Evolutionary conservation across 1,284 basidiomycete genomes (phyloP), one percentile per base, ranked within the genome.

Genomic region (Austroboletus novae-zelandiae): DNA sequence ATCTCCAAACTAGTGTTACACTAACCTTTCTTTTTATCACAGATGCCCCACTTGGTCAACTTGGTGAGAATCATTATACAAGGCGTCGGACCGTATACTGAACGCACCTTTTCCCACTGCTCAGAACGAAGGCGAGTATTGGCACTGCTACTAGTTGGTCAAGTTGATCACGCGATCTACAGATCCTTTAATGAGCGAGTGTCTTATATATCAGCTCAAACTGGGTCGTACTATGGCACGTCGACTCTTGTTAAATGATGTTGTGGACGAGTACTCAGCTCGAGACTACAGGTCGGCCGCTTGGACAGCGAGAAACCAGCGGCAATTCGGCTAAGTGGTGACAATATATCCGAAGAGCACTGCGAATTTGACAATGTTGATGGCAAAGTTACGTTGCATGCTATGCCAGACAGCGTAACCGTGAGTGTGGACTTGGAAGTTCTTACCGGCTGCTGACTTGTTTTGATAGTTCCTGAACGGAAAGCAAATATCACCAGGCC

Each of bases 1-100:
- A 47, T 18, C 34, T 18, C 27, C 47, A 34, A 48, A 40, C 5
- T 31, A 51, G 42, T 48, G 40, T 54, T 41, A 45, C 32, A 32
- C 48, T 58, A 29, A 57, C 57, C 54, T 8, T 23, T n/a, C n/a
- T 48, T 43, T 50, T 43, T 43, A 49, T 41, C 56, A 48, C 61
- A 91, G 83, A 94, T 93, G 83, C 94, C 95, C 4, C 94, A 96
- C 73, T 74, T 98, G 56, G 94, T 98, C 64, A 98, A 98, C 71
- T 73, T 98, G 77, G 89, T 91, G 67, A 66, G 86, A 77, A 41
- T 48, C 58, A 34, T 50, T 49, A 51, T 53, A 48, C 23, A 27
- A 43, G 31, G 40, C 39, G 35, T 52, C 15, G 30, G 50, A 54
- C 62, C 29, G 52, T 45, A 47, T 53, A 10, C 43, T 69, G 18